Percentiles rank a stretch among this genome's conserved stretches.
Conservation (phyloP, 2,329 filamentous ascomycete species). For the Colletotrichum siamense region DNA sequence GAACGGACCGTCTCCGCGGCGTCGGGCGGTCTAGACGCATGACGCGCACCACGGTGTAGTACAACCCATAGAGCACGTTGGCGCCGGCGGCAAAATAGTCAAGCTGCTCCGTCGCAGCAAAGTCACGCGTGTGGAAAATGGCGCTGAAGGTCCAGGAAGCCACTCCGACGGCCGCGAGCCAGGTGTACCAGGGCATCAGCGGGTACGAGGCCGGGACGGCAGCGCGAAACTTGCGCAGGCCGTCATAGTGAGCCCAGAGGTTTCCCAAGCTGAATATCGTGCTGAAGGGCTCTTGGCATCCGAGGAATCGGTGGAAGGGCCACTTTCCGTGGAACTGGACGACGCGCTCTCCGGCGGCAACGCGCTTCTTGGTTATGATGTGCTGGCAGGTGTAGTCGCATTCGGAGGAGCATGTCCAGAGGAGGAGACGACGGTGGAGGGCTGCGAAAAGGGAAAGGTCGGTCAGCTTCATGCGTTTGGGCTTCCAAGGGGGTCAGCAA, state of each 20-base stretch:
- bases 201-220: conserved; percentile 76
- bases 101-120: conserved; percentile 83
- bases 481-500: not conserved
- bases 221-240: conserved; percentile 73
- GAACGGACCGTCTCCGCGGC: conserved; percentile 50
- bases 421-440: conserved; percentile 80
- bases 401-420: conserved; percentile 92
- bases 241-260: conserved; percentile 82
- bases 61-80: conserved; percentile 88
- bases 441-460: conserved; percentile 54
- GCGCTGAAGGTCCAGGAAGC: conserved; percentile 87
- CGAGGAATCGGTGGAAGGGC: conserved; percentile 90
- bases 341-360: conserved; percentile 69
- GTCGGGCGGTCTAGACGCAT: conserved; percentile 76
- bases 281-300: conserved; percentile 93
- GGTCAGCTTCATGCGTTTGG: conserved; percentile 9
- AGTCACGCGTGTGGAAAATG: conserved; percentile 92
- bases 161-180: conserved; percentile 81
- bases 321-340: conserved; percentile 99
- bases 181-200: conserved; percentile 79
- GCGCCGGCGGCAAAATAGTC: conserved; percentile 96
- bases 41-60: conserved; percentile 81
- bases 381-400: conserved; percentile 99
- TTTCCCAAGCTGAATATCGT: conserved; percentile 95
- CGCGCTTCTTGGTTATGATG: conserved; percentile 78